Evolutionary conservation across 768 basidiomycete species (phyloP).

Genomic region (Clavulina sp.): DNA sequence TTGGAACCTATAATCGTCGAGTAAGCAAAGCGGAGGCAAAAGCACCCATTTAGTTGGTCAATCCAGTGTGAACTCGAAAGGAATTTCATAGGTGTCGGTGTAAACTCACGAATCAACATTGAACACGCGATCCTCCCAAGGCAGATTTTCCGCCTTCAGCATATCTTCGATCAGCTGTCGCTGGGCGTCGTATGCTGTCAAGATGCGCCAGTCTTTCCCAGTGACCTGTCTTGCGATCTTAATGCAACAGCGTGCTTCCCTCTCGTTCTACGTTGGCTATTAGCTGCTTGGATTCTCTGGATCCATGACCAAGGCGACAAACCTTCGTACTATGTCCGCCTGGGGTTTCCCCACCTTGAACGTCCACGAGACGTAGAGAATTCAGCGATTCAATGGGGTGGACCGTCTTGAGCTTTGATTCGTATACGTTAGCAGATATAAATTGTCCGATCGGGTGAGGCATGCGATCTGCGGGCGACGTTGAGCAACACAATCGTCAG

Average conservation of each 20-base stretch:
- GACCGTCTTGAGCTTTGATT: constrained; percentile 36
- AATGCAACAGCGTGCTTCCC: constrained; percentile 38
- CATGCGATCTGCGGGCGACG: constrained; percentile 47
- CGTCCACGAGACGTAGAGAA: constrained; percentile 50
- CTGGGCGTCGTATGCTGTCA: constrained; percentile 73
- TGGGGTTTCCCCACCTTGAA: constrained; percentile 19
- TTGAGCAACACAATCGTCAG: neutral
- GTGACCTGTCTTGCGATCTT: constrained; percentile 36
- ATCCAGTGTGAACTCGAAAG: no score
- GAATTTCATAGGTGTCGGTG: no score
- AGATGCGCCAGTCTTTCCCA: constrained; percentile 36
- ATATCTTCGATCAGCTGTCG: constrained; percentile 35
- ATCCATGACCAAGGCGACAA: constrained; percentile 10
- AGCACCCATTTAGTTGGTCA: no score
- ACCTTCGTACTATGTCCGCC: constrained; percentile 31
- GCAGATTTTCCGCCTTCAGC: constrained; percentile 33
- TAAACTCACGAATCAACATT: constrained; percentile 69
- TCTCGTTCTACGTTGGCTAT: constrained; percentile 45
- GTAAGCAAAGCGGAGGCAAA: no score
- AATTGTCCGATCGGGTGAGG: constrained; percentile 60
- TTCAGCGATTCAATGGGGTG: constrained; percentile 26
- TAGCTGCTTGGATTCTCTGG: no score
- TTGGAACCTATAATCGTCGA: no score
- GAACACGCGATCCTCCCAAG: constrained; percentile 43
- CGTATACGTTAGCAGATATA: constrained; percentile 52